phyloP scores from a whole-genome alignment of 192 early-diverging fungal genomes.

The Coemansia javaensis region DNA sequence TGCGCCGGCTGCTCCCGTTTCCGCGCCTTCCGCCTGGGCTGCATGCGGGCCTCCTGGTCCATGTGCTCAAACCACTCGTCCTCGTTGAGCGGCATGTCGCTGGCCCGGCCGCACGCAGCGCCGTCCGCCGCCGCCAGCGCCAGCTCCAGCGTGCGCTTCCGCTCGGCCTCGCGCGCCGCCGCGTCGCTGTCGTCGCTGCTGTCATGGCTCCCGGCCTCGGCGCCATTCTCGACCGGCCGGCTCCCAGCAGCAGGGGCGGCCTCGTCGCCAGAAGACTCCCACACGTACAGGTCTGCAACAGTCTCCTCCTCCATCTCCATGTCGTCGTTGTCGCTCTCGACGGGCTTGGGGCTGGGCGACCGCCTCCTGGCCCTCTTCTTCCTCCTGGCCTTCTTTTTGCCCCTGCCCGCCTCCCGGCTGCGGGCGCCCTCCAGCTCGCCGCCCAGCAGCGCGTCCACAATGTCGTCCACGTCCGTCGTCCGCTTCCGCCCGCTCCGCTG shows the following conservation, averaged over 20 bases:
- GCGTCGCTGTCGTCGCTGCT: background rate
- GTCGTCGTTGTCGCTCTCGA: conserved; percentile 17
- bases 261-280: conserved; percentile 15
- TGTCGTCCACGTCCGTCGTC: conserved; percentile 16
- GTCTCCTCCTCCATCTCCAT: too few relatives aligned
- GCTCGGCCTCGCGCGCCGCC: conserved; percentile 7
- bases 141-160: conserved; percentile 21
- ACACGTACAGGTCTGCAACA: conserved; percentile 37
- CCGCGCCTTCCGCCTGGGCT: too few relatives aligned
- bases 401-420: too few relatives aligned
- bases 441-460: conserved; percentile 40
- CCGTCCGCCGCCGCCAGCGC: conserved; percentile 26
- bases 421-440: conserved; percentile 3
- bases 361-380: conserved; percentile 4
- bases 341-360: background rate
- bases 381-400: background rate
- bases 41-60: conserved; percentile 18
- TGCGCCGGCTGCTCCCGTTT: background rate
- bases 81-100: conserved; percentile 21
- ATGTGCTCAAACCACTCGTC: conserved; percentile 33
- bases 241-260: background rate
- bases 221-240: too few relatives aligned
- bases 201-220: too few relatives aligned
- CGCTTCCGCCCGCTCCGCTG: conserved; percentile 3
- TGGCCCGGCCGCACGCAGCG: conserved; percentile 2